These are phyloP conservation scores for Claviceps citrina DNA, from an alignment of 2,329 filamentous ascomycete genomes.

Conservation along the genomic window DNA sequence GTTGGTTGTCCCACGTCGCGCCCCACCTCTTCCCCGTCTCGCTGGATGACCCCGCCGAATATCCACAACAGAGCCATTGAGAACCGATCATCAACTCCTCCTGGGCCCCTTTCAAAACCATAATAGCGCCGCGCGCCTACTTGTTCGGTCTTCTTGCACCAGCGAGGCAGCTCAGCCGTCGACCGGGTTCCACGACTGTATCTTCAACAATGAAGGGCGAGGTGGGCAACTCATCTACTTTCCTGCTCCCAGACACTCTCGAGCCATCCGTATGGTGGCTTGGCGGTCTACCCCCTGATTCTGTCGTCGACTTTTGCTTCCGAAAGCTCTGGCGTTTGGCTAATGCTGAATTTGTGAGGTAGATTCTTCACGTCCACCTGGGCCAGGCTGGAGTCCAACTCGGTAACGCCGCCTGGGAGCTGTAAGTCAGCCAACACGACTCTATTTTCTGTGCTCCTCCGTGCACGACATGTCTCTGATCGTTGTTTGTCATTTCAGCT, in stretches of 20 bases:
- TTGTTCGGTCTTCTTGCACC: constrained; percentile 6
- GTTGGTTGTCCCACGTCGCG: not conserved
- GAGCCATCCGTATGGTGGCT: too few relatives aligned
- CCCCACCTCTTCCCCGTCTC: constrained; percentile 2
- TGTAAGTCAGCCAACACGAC: constrained; percentile 37
- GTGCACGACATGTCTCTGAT: constrained; percentile 11
- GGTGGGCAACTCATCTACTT: constrained; percentile 24
- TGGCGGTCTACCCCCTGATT: not conserved
- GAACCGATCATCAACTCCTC: constrained; percentile 18
- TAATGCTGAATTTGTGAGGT: constrained; percentile 9
- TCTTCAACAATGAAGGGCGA: constrained; percentile 34
- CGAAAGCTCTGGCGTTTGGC: constrained; percentile 1
- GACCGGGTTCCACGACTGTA: constrained; percentile 8
- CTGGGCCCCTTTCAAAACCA: constrained; percentile 11
- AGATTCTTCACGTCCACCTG: constrained; percentile 50
- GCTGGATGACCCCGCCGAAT: constrained; percentile 4
- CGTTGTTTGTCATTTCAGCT: constrained; percentile 28
- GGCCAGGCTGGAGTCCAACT: constrained; percentile 60
- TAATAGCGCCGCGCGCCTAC: constrained; percentile 21
- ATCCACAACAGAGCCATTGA: not conserved
- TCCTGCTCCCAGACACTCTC: not conserved
- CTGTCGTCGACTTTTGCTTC: not conserved
- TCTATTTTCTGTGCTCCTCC: too few relatives aligned
- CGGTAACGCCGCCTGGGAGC: constrained; percentile 61
- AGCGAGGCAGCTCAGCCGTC: constrained; percentile 6